Evolutionary conservation across 768 basidiomycete species (phyloP), one percentile per base, ranked within the genome.

Genomic region (Trametes meyenii): DNA sequence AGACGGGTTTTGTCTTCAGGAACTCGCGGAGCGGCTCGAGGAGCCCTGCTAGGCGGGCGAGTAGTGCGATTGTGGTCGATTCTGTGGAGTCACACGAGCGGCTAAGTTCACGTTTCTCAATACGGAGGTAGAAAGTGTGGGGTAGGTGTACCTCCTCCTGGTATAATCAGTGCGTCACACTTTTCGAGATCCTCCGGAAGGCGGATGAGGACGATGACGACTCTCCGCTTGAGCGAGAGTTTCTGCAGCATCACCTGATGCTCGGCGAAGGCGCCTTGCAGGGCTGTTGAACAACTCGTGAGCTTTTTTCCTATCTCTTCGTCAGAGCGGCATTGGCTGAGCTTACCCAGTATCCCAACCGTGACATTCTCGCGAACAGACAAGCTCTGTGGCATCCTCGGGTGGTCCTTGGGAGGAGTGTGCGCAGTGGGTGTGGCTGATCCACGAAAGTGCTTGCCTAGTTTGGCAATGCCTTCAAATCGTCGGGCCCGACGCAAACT

Each of bases 201-300:
- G 48, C 89, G 88, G 14, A 98, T 91, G 21, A 86, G 82, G 50
- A 83, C 68, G 42, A 83, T 76, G 39, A 68, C 71, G 61, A 89
- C 73, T 63, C 74, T 79, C 42, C 73, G 70, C 63, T 78, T 77
- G 23, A 81, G 70, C 29, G 80, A 75, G 58, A 86, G 74, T 69
- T 81, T 83, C 71, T 88, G 81, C 33, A 94, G 81, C 64, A 85
- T 85, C 29, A 77, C 74, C 72, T 91, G 83, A 73, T 98, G 96
- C 75, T 98, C 96, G 16, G 83, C 80, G 72, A 98, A 97, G 10
- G 94, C 94, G 45, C 96, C 96, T 73, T 97, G 96, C 42, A 98
- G 81, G 39, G 96, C 96, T 94, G 36, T 3, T 23, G 13, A 12
- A 4, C 16, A 1, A 3, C 11, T 21, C 26, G 46, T 50, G 23